phyloP scores from a whole-genome alignment of 2,329 filamentous ascomycete species.

The Colletotrichum noveboracense region DNA sequence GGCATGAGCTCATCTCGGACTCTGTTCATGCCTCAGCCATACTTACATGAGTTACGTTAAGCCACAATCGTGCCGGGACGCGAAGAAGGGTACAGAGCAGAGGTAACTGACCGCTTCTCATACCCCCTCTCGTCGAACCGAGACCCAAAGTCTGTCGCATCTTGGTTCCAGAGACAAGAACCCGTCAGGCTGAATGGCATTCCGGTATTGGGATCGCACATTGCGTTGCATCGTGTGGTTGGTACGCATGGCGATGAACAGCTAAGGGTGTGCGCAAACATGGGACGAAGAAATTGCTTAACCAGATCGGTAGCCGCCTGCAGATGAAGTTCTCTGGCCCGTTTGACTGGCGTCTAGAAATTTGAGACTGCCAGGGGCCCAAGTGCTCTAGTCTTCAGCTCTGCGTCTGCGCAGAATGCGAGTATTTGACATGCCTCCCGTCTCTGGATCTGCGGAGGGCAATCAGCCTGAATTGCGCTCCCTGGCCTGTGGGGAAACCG shows the following conservation, averaged over 20 bases:
- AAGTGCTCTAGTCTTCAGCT: not conserved
- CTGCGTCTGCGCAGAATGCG: not conserved
- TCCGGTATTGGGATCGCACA: not conserved
- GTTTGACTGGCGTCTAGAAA: not conserved
- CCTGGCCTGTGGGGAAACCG: not conserved
- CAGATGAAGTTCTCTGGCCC: not conserved
- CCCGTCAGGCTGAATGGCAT: not conserved
- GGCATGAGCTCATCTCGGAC: not conserved
- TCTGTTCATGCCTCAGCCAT: not conserved
- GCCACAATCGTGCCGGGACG: not conserved
- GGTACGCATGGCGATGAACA: not conserved
- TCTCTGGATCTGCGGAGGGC: constrained; percentile 2
- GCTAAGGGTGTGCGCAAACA: not conserved
- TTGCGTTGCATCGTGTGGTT: not conserved
- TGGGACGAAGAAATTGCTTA: constrained; percentile 1
- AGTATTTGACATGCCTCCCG: not conserved
- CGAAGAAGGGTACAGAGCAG: not conserved
- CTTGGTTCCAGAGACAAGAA: not conserved
- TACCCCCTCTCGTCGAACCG: not conserved
- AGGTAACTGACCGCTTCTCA: not conserved
- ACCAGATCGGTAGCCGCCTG: not conserved
- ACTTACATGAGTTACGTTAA: not conserved
- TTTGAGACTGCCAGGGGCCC: not conserved
- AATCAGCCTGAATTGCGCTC: constrained; percentile 8
- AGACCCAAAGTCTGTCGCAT: not conserved